Evolutionary conservation across 164 flowering plant genomes (phyloP).

Genomic region (Aristolochia californica): DNA sequence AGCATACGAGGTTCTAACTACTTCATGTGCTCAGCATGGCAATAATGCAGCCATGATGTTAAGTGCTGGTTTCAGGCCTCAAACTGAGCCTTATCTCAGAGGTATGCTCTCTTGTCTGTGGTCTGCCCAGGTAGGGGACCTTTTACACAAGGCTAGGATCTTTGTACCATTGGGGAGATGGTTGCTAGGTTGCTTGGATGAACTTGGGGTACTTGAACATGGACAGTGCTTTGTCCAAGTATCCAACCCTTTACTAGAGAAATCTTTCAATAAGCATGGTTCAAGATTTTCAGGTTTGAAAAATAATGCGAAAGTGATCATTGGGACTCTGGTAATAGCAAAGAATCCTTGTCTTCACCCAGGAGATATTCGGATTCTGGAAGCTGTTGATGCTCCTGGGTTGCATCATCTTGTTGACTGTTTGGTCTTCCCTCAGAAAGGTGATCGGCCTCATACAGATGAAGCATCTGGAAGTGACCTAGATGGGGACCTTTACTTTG

Average conservation of each 20-base stretch:
- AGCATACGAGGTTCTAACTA: conserved; percentile 71
- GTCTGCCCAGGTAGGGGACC: conserved; percentile 76
- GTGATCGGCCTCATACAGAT: conserved; percentile 80
- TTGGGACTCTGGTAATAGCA: conserved; percentile 63
- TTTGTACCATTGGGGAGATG: conserved; percentile 81
- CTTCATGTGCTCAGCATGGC: conserved; percentile 76
- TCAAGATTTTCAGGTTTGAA: conserved; percentile 37
- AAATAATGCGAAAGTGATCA: conserved; percentile 40
- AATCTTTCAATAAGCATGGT: conserved; percentile 70
- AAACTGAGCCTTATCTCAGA: conserved; percentile 65
- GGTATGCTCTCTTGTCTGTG: conserved; percentile 76
- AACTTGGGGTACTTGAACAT: conserved; percentile 68
- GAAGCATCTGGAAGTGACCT: conserved; percentile 99
- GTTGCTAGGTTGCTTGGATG: conserved; percentile 92
- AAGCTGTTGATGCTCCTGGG: conserved; percentile 77
- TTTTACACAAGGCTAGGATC: conserved; percentile 72
- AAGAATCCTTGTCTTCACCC: conserved; percentile 99
- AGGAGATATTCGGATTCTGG: conserved; percentile 77
- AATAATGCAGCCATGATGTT: conserved; percentile 82
- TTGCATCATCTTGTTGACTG: conserved; percentile 85
- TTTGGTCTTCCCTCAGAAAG: conserved; percentile 87
- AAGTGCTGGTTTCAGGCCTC: conserved; percentile 80
- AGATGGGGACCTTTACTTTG: conserved; percentile 92
- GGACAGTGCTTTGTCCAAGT: conserved; percentile 93
- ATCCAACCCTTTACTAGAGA: conserved; percentile 58